Evolutionary conservation across 768 basidiomycete species (phyloP).

Genomic region (Lyophyllum shimeji): DNA sequence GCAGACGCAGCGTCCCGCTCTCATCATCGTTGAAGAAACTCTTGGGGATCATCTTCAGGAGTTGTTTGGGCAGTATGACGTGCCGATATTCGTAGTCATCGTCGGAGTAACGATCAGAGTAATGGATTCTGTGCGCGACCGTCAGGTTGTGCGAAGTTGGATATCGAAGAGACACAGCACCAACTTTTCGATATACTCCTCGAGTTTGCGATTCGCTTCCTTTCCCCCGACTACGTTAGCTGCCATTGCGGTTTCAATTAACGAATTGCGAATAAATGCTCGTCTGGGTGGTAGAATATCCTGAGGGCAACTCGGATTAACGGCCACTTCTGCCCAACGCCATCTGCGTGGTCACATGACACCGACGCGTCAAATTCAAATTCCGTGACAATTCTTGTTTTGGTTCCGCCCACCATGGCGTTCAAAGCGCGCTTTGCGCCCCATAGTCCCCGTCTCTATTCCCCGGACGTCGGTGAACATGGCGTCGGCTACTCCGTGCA

Average conservation of each 20-base stretch:
- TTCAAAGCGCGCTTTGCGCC: slow-evolving; percentile 10
- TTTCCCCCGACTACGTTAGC: slow-evolving; percentile 25
- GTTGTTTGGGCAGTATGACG: slow-evolving; percentile 93
- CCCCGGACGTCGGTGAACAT: neutral
- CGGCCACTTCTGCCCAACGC: no score
- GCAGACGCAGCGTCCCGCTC: slow-evolving; percentile 74
- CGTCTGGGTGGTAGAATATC: neutral
- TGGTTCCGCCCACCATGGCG: slow-evolving; percentile 8
- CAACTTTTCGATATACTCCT: slow-evolving; percentile 82
- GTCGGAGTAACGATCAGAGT: slow-evolving; percentile 91
- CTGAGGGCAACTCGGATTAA: no score
- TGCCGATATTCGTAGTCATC: slow-evolving; percentile 95
- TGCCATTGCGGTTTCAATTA: slow-evolving; percentile 21
- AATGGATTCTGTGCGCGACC: slow-evolving; percentile 64
- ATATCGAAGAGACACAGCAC: slow-evolving; percentile 9
- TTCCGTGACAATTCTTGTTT: neutral
- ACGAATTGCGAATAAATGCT: neutral
- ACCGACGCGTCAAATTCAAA: slow-evolving; percentile 2
- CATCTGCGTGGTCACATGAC: slow-evolving; percentile 8
- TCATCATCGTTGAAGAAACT: slow-evolving; percentile 75
- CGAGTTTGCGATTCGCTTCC: slow-evolving; percentile 52
- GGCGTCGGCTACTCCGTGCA: neutral
- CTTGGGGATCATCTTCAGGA: slow-evolving; percentile 92
- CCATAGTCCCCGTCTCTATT: neutral
- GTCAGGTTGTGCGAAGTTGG: slow-evolving; percentile 18